phyloP scores from a whole-genome alignment of 768 basidiomycete genomes.

The Kwoniella dendrophila region DNA sequence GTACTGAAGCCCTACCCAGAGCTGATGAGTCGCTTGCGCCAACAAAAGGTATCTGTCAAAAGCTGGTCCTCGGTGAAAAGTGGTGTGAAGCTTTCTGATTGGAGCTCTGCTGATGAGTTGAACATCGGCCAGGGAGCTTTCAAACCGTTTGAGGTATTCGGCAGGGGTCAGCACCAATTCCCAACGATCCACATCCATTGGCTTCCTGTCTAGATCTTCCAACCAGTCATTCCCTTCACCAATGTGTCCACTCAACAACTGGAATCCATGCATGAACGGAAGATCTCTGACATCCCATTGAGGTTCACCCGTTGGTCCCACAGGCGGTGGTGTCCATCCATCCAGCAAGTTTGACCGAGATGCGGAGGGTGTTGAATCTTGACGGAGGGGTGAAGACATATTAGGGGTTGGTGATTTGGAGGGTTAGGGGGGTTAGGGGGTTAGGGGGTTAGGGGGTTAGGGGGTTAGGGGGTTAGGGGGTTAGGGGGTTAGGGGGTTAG shows the following conservation, averaged over 20 bases:
- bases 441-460: too few species aligned
- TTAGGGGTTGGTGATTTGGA: too few species aligned
- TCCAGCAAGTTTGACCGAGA: too few species aligned
- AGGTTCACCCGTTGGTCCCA: too few species aligned
- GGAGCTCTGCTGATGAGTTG: constrained; percentile 4
- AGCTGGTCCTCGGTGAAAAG: constrained; percentile 1
- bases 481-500: too few species aligned
- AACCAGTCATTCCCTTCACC: neutral
- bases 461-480: too few species aligned
- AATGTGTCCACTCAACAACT: neutral
- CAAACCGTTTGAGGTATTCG: constrained; percentile 15
- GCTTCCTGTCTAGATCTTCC: neutral
- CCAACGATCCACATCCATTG: constrained; percentile 27
- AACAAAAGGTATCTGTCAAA: constrained; percentile 18
- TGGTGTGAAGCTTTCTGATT: neutral
- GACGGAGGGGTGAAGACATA: too few species aligned
- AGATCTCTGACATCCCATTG: too few species aligned
- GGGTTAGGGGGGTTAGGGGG: too few species aligned
- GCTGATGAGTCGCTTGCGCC: constrained; percentile 21
- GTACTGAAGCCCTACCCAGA: constrained; percentile 21
- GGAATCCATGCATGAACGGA: neutral
- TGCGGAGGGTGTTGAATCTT: too few species aligned
- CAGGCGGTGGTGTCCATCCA: too few species aligned
- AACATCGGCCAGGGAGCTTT: constrained; percentile 15
- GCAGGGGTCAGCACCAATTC: constrained; percentile 21